Evolutionary conservation across 1,284 basidiomycete species (phyloP).

Genomic region (Cutaneotrichosporon sp.): DNA sequence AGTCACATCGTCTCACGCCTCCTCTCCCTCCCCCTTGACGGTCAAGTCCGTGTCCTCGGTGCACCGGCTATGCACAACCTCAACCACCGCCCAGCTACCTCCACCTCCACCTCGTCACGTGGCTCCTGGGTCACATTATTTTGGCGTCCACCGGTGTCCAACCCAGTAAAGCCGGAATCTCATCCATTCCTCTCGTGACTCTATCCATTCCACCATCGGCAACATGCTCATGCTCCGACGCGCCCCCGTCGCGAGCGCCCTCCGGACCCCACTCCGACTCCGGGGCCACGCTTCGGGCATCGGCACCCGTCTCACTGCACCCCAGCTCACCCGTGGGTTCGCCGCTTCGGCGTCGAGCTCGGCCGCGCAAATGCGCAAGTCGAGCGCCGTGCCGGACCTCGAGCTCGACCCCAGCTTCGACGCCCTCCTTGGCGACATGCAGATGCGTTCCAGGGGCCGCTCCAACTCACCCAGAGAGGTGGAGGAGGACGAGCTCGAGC

Average conservation of each 20-base stretch:
- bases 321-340: too few relatives aligned
- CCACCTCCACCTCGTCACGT: not conserved
- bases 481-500: not conserved
- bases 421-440: conserved; percentile 13
- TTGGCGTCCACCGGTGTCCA: not conserved
- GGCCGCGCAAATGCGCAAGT: not conserved
- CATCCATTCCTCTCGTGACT: not conserved
- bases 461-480: not conserved
- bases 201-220: not conserved
- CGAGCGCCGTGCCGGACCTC: not conserved
- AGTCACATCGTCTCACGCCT: not conserved
- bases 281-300: not conserved
- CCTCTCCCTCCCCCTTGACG: not conserved
- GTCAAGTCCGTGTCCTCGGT: not conserved
- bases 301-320: too few relatives aligned
- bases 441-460: not conserved
- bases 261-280: not conserved
- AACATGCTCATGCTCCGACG: not conserved
- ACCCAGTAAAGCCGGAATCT: not conserved
- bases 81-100: not conserved
- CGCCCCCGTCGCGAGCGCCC: not conserved
- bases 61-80: not conserved
- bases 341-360: not conserved
- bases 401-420: conserved; percentile 17
- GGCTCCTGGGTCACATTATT: not conserved